These are phyloP conservation scores for Diaporthe vexans DNA, from an alignment of 2,329 filamentous ascomycete species.

Conservation along the genomic window DNA sequence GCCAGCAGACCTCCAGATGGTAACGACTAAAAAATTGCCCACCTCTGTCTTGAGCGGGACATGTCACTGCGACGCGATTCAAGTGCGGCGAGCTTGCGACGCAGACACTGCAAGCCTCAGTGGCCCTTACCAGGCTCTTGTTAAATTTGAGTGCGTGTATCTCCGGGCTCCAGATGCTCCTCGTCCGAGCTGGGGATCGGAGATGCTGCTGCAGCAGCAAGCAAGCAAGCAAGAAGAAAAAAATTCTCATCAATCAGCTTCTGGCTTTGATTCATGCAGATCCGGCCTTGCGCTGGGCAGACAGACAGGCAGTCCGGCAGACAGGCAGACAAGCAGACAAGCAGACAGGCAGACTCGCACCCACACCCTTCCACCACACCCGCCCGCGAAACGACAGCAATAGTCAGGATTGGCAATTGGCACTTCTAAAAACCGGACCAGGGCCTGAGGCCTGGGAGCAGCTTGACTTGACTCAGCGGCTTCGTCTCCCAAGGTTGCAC, in stretches of 20 bases:
- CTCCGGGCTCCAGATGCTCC: conserved; percentile 28
- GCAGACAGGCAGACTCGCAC: conserved; percentile 13
- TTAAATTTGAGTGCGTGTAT: conserved; percentile 38
- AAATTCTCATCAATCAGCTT: conserved; percentile 29
- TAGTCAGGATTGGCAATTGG: conserved; percentile 26
- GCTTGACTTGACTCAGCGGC: conserved; percentile 9
- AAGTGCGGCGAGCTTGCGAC: conserved; percentile 35
- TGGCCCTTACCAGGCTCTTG: conserved; percentile 16
- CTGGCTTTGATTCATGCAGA: conserved; percentile 39
- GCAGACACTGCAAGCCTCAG: conserved; percentile 25
- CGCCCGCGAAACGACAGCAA: conserved; percentile 29
- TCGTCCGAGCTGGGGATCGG: conserved; percentile 32
- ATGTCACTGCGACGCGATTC: conserved; percentile 34
- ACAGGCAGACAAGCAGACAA: background rate
- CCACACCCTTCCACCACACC: background rate
- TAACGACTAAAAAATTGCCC: conserved; percentile 37
- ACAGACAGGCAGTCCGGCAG: conserved; percentile 17
- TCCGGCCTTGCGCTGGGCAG: conserved; percentile 35
- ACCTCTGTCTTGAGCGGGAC: conserved; percentile 23
- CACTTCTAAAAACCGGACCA: conserved; percentile 20
- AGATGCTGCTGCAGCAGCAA: conserved; percentile 28
- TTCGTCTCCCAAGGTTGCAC: background rate
- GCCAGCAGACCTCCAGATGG: conserved; percentile 35
- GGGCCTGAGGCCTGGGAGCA: conserved; percentile 12
- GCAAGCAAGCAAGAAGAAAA: conserved; percentile 8